Evolutionary conservation across 139 green algal species (phyloP).

Genomic region (Yamagishiella unicocca): DNA sequence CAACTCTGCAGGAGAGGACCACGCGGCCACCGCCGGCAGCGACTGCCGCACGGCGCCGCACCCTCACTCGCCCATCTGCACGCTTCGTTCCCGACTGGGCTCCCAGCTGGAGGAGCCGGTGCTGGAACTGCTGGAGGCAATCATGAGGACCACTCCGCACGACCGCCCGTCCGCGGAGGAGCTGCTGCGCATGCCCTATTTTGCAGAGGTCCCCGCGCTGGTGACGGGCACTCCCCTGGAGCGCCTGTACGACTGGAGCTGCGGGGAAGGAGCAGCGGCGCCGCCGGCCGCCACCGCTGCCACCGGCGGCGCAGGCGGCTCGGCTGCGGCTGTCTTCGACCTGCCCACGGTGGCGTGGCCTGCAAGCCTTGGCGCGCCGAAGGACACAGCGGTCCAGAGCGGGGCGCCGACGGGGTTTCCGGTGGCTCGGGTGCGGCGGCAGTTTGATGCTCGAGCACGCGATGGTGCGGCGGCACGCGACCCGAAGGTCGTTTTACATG

Average conservation of each 20-base stretch:
- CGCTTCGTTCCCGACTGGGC: not conserved
- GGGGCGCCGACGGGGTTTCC: no score
- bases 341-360: no score
- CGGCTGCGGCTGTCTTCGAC: no score
- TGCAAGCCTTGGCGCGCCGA: no score
- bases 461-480: no score
- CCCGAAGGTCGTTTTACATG: no score
- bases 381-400: no score
- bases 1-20: not conserved
- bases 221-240: not conserved
- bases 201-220: not conserved
- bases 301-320: no score
- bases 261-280: not conserved
- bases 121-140: not conserved
- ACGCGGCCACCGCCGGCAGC: not conserved
- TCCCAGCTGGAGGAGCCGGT: not conserved
- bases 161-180: not conserved
- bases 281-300: not conserved
- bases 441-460: no score
- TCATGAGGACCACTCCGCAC: not conserved
- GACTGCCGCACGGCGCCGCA: not conserved
- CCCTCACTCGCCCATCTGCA: not conserved
- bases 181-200: slow-evolving; percentile 32
- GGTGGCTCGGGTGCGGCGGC: no score
- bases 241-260: not conserved